Conservation (phyloP, 2,329 filamentous ascomycete genomes). For the Elsinoe perseae region DNA sequence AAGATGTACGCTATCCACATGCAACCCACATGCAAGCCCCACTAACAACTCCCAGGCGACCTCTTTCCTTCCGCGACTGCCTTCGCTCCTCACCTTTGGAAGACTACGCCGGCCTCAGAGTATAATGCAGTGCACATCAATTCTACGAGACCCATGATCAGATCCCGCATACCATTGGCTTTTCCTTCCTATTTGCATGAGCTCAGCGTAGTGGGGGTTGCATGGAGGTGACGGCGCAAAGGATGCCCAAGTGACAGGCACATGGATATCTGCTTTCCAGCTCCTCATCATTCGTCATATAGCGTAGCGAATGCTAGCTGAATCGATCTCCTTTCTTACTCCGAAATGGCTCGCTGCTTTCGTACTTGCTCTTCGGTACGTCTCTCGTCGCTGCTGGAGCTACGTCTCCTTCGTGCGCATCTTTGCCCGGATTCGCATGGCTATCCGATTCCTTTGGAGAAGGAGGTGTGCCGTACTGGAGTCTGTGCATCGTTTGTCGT, state of each 20-base stretch:
- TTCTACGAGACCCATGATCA: neutral
- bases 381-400: slow-evolving; percentile 65
- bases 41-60: slow-evolving; percentile 23
- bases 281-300: slow-evolving; percentile 6
- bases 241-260: neutral
- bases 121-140: neutral
- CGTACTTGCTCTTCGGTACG: slow-evolving; percentile 81
- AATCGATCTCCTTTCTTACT: slow-evolving; percentile 84
- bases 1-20: slow-evolving; percentile 24
- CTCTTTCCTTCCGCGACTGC: slow-evolving; percentile 31
- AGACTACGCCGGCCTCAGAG: slow-evolving; percentile 27
- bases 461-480: slow-evolving; percentile 16
- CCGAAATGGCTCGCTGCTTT: slow-evolving; percentile 66
- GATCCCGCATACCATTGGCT: neutral
- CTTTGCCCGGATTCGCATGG: slow-evolving; percentile 58
- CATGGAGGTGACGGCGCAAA: slow-evolving; percentile 11
- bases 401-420: slow-evolving; percentile 64
- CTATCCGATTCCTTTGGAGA: slow-evolving; percentile 13
- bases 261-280: neutral
- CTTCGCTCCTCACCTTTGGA: slow-evolving; percentile 29
- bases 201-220: neutral
- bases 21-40: neutral
- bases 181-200: slow-evolving; percentile 6
- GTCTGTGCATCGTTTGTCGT: slow-evolving; percentile 21
- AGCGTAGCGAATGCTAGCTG: slow-evolving; percentile 25